A percentile compares a stretch with the other conserved stretches of the same genome.
Conservation (phyloP, 176 grass and related monocot species). For the Triticum dicoccoides region DNA sequence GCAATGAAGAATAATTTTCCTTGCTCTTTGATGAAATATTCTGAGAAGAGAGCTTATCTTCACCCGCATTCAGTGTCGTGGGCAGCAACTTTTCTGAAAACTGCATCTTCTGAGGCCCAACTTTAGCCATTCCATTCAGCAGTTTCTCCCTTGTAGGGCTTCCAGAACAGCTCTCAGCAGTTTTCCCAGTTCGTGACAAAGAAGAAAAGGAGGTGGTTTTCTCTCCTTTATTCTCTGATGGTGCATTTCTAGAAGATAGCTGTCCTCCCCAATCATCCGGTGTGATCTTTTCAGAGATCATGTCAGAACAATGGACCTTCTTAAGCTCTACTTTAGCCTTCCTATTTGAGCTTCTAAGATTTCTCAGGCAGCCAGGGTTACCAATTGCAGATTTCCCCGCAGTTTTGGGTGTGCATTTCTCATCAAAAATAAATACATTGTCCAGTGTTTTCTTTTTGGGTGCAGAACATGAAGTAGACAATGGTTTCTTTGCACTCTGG, state of each 20-base stretch:
- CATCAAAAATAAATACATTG: constrained; percentile 57
- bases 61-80: too few relatives aligned
- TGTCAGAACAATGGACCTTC: constrained; percentile 49
- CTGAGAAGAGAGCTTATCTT: constrained; percentile 37
- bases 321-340: constrained; percentile 54
- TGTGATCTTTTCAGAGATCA: constrained; percentile 40
- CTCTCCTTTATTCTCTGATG: constrained; percentile 33
- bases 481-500: constrained; percentile 53
- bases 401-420: constrained; percentile 36
- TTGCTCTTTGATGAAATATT: constrained; percentile 42
- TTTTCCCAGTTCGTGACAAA: constrained; percentile 34
- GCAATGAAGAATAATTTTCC: constrained; percentile 19
- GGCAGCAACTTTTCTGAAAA: constrained; percentile 20
- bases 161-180: constrained; percentile 37
- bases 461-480: constrained; percentile 53
- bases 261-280: constrained; percentile 38
- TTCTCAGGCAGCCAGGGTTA: constrained; percentile 40
- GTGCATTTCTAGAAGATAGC: constrained; percentile 27
- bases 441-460: constrained; percentile 46
- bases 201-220: constrained; percentile 56
- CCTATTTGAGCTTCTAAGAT: constrained; percentile 42
- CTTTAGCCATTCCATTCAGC: constrained; percentile 25
- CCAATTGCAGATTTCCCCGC: constrained; percentile 35
- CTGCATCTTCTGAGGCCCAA: constrained; percentile 35
- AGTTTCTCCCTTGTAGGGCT: constrained; percentile 39